Evolutionary conservation across 2,329 filamentous ascomycete genomes (phyloP).

Genomic region (Xylaria sp.): DNA sequence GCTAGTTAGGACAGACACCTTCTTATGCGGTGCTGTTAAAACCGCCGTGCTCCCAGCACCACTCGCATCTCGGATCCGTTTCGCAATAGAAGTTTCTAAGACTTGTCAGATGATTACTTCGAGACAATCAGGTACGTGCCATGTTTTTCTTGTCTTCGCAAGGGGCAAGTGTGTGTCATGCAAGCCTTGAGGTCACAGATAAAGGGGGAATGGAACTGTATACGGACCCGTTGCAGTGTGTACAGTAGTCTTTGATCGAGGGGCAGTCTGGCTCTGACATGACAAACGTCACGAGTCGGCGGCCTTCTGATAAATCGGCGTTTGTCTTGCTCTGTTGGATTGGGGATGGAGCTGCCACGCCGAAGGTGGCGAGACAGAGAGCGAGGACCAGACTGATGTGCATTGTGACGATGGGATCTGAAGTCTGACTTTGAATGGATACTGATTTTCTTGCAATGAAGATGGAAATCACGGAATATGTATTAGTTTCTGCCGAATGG

Average conservation of each 20-base stretch:
- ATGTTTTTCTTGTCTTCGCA: too few relatives aligned
- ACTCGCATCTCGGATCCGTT: conserved; percentile 28
- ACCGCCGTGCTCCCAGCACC: conserved; percentile 23
- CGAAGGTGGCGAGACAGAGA: conserved; percentile 22
- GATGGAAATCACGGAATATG: too few relatives aligned
- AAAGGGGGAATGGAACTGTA: neutral
- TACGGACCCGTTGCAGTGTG: conserved; percentile 19
- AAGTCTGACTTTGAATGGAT: too few relatives aligned
- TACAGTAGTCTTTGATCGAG: conserved; percentile 24
- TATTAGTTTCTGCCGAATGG: too few relatives aligned
- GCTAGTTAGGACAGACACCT: neutral
- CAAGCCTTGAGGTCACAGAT: neutral
- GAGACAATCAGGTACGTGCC: too few relatives aligned
- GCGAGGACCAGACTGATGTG: conserved; percentile 13
- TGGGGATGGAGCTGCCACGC: conserved; percentile 14
- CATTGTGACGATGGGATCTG: conserved; percentile 12
- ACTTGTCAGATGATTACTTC: neutral
- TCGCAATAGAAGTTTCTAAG: conserved; percentile 28
- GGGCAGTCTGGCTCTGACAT: conserved; percentile 24
- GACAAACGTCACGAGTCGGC: conserved; percentile 1
- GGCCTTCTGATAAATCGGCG: neutral
- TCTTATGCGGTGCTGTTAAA: conserved; percentile 9
- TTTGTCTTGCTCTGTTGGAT: neutral
- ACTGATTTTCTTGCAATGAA: too few relatives aligned
- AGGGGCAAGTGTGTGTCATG: neutral